Evolutionary conservation across 2,329 filamentous ascomycete genomes (phyloP), one percentile per base, ranked within the genome.

Genomic region (Trichoderma sp.): DNA sequence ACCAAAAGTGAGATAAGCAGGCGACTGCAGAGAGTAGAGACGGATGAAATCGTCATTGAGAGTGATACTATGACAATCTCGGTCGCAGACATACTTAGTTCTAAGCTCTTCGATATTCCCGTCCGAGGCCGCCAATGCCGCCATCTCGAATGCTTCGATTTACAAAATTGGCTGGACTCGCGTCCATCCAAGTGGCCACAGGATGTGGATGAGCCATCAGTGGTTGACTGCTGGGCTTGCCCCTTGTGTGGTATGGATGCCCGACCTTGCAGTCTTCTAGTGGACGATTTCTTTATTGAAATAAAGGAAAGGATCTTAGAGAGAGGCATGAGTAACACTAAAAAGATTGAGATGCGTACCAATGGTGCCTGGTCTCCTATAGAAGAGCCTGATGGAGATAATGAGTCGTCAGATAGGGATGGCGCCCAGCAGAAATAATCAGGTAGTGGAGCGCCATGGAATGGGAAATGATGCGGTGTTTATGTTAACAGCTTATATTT

Each of bases 61-160:
- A 85, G 85, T 47, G 84, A 88, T 32, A 84, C 86, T 68, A 80
- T 94, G 26, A 74, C 71, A 6, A 72, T 94, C 68, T 86, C 90
- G 72, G 81, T 94, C 15, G 83, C 88, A 0, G 91, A 93, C 78
- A 91, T 92, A 0, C 93, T 92, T 77, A 91, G 84, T 71, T 83
- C 87, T 1, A 82, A 78, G 13, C 85, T 96, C 12, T 94, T 92
- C 78, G 83, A 87, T 6, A 85, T 87, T 0, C 95, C 96, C 1
- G 93, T 91, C 2, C 91, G 95, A 32, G 90, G 93, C 30, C 82
- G 77, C 8, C 76, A 80, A 3, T 99, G 96, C 79, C 83, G 84
- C 28, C 95, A 99, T 78, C 84, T 91, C 43, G 93, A 98, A 78
- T 97, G 94, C 78, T 98, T 98, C 78, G 95, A 98, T 79, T 88